Evolutionary conservation across 140 eudicot genomes (phyloP).

Genomic region (Anethum foeniculum): DNA sequence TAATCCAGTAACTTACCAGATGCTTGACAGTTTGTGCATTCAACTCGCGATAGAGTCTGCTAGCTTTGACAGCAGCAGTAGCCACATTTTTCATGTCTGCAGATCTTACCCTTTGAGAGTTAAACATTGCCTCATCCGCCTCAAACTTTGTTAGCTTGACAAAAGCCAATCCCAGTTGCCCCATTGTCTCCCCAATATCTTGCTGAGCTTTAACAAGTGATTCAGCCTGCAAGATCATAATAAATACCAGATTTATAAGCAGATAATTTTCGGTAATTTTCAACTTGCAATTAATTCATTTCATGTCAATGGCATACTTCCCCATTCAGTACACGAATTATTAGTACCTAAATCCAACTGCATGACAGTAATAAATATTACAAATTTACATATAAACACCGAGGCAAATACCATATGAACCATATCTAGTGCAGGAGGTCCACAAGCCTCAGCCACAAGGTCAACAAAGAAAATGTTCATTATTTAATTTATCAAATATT

Average conservation of each 20-base stretch:
- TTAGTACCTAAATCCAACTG: not conserved
- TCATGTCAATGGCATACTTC: not conserved
- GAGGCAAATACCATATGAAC: not conserved
- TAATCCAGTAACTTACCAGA: constrained; percentile 43
- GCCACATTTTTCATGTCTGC: constrained; percentile 91
- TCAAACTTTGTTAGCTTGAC: constrained; percentile 90
- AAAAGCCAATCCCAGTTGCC: constrained; percentile 84
- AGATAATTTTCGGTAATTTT: not conserved
- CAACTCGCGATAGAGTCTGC: constrained; percentile 76
- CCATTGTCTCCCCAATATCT: constrained; percentile 93
- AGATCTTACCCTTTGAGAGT: constrained; percentile 75
- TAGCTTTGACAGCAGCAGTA: constrained; percentile 92
- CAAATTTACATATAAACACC: not conserved
- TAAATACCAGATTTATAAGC: not conserved
- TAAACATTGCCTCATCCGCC: constrained; percentile 60
- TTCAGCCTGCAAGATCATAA: constrained; percentile 59
- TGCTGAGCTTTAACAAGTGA: constrained; percentile 91
- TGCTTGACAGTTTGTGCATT: constrained; percentile 85
- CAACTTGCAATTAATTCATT: not conserved
- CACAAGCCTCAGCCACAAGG: not conserved
- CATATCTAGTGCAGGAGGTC: not conserved
- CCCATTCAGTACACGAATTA: not conserved
- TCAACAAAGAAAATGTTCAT: not conserved
- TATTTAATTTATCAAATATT: not conserved
- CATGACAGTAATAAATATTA: not conserved